Percentiles rank a stretch among this genome's conserved stretches.
Conservation (phyloP, 257 asterid species). For the Nyctanthes arbortristis region DNA sequence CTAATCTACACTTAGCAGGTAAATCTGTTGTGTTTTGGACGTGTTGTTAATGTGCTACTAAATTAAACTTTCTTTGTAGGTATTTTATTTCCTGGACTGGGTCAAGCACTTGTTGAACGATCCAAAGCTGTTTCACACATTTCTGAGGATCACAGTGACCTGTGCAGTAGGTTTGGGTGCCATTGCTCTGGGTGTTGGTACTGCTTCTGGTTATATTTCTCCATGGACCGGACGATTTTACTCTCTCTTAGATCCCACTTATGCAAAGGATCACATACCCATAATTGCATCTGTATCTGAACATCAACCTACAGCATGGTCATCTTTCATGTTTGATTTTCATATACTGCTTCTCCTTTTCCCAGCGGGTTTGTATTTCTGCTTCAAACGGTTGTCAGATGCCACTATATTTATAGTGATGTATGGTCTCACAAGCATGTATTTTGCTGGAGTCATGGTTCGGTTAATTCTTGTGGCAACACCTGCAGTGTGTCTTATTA, state of each 20-base stretch:
- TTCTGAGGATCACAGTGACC: slow-evolving; percentile 84
- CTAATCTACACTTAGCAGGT: slow-evolving; percentile 14
- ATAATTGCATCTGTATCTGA: slow-evolving; percentile 98
- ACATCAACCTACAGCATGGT: slow-evolving; percentile 99
- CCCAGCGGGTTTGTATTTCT: slow-evolving; percentile 98
- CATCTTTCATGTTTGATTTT: slow-evolving; percentile 98
- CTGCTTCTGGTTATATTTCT: slow-evolving; percentile 97
- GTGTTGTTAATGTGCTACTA: slow-evolving; percentile 17
- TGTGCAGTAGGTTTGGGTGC: slow-evolving; percentile 79
- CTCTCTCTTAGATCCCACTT: slow-evolving; percentile 95
- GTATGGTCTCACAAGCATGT: slow-evolving; percentile 99
- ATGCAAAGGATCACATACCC: slow-evolving; percentile 97
- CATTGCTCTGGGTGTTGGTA: slow-evolving; percentile 86
- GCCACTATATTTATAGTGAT: slow-evolving; percentile 93
- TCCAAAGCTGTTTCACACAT: slow-evolving; percentile 83
- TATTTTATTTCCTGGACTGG: slow-evolving; percentile 95
- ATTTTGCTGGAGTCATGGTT: slow-evolving; percentile 99
- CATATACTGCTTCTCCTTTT: slow-evolving; percentile 81
- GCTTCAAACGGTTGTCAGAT: slow-evolving; percentile 96
- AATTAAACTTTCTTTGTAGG: slow-evolving; percentile 53
- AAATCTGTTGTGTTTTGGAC: slow-evolving; percentile 10
- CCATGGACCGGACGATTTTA: slow-evolving; percentile 99
- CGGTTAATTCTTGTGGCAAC: slow-evolving; percentile 97
- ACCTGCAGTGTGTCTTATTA: slow-evolving; percentile 96
- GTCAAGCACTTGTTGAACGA: slow-evolving; percentile 82